Conservation (phyloP, 345 rosid species). For the Excoecaria cochinchinensis region DNA sequence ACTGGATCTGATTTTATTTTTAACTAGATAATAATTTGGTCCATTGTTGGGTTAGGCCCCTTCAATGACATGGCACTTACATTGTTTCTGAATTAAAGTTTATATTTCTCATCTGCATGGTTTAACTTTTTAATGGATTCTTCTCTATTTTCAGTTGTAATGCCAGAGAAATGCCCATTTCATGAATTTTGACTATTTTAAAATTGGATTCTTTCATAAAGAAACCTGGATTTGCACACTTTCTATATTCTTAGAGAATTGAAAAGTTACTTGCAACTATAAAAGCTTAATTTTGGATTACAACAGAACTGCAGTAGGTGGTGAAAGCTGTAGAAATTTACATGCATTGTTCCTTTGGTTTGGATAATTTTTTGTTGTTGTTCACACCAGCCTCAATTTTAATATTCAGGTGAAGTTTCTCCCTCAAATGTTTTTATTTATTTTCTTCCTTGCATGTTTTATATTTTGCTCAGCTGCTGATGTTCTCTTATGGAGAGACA, state of each 20-base stretch:
- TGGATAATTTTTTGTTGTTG: not conserved
- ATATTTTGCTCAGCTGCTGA: constrained; percentile 25
- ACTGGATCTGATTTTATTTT: not conserved
- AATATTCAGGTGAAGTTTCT: not conserved
- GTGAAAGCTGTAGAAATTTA: no score
- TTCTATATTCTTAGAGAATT: not conserved
- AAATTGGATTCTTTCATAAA: not conserved
- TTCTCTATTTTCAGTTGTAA: not conserved
- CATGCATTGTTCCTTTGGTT: not conserved
- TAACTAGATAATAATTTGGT: not conserved
- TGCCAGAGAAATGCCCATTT: not conserved
- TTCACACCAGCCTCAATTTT: no score
- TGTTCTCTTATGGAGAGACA: constrained; percentile 36
- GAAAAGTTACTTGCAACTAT: not conserved
- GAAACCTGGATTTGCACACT: not conserved
- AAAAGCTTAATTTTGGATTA: not conserved
- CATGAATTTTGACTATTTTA: not conserved
- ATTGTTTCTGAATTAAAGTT: no score
- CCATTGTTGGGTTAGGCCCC: not conserved
- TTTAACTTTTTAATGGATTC: not conserved
- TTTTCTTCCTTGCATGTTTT: not conserved
- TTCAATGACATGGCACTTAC: no score
- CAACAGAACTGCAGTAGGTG: not conserved
- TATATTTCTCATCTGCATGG: no score
- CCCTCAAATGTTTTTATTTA: not conserved